Conservation (phyloP, 1,284 basidiomycete genomes). For the Wallemia hederae region DNA sequence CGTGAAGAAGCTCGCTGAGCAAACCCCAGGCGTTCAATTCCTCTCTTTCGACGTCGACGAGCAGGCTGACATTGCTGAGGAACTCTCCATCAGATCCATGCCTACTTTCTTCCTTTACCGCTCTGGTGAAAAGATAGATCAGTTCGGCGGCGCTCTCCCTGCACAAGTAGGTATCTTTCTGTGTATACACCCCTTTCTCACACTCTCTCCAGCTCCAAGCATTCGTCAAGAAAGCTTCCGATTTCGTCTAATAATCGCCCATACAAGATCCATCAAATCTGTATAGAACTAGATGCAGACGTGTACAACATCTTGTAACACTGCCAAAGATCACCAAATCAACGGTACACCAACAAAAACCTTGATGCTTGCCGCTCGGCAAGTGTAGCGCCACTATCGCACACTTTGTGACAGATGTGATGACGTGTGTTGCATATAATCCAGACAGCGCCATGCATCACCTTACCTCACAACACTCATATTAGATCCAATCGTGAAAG, state of each 20-base stretch:
- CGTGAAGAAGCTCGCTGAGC: background rate
- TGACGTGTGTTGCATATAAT: too few relatives aligned
- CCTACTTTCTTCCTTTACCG: background rate
- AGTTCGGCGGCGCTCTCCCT: background rate
- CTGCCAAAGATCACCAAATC: too few relatives aligned
- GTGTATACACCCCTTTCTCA: background rate
- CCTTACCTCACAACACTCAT: too few relatives aligned
- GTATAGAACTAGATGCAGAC: too few relatives aligned
- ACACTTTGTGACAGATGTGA: too few relatives aligned
- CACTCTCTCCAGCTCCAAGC: background rate
- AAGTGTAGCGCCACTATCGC: too few relatives aligned
- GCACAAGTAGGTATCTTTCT: background rate
- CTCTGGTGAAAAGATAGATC: background rate
- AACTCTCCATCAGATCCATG: background rate
- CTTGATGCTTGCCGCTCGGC: too few relatives aligned
- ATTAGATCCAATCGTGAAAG: too few relatives aligned
- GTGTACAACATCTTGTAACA: too few relatives aligned
- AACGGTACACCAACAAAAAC: too few relatives aligned
- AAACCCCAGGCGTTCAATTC: background rate
- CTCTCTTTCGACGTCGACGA: background rate
- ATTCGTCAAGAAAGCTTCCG: background rate
- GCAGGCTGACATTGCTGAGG: background rate
- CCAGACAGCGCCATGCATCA: too few relatives aligned
- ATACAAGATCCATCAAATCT: too few relatives aligned
- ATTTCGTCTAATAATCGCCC: background rate